Base-by-base conservation (phyloP, 805 yeast genomes). In the Schwanniomyces occidentalis region DNA sequence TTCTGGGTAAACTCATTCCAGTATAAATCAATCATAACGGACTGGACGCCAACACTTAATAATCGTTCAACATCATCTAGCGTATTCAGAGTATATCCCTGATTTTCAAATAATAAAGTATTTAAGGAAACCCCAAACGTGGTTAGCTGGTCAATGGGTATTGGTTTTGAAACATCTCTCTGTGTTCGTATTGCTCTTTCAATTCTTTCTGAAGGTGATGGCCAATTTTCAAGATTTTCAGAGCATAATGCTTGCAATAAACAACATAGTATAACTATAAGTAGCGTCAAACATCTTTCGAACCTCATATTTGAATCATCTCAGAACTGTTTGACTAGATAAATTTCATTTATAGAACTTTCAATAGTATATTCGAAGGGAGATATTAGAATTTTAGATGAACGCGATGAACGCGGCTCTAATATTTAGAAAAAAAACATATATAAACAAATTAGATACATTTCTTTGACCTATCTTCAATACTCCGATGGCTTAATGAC, bases 11-110 rank as follows among this genome's bases (percentile, higher is more conserved):
- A 46, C 32, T 73, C 75, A 46, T 75, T 76, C 68, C 77, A 74
- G 52, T 79, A 80, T 17, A 81, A 35, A 48, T 83, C 85, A 4
- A 80, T 33, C 35, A 63, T 56, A n/a, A 78, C 51, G 0, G 68
- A 54, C 34, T 69, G 72, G 1, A 71, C 58, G 0, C 85, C 85
- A 2, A 56, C 54, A 23, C 53, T 46, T 27, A 82, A 44, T 13
- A 78, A 30, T 0, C 40, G 27, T 14, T 35, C 16, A 2, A 61
- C 34, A 17, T 42, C 36, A n/a, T 37, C 27, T 25, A 58, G 28
- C 5, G 59, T 27, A 6, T 30, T 34, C 8, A 22, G 12, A 6
- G 48, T 38, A 43, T 65, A 66, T 9, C 69, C 70, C 20, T 50
- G 35, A 16, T 35, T 32, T 9, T 57, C 61, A 32, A 65, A 65